Evolutionary conservation across 2,329 filamentous ascomycete species (phyloP), one percentile per base, ranked within the genome.

Genomic region (Aspergillus brasiliensis): DNA sequence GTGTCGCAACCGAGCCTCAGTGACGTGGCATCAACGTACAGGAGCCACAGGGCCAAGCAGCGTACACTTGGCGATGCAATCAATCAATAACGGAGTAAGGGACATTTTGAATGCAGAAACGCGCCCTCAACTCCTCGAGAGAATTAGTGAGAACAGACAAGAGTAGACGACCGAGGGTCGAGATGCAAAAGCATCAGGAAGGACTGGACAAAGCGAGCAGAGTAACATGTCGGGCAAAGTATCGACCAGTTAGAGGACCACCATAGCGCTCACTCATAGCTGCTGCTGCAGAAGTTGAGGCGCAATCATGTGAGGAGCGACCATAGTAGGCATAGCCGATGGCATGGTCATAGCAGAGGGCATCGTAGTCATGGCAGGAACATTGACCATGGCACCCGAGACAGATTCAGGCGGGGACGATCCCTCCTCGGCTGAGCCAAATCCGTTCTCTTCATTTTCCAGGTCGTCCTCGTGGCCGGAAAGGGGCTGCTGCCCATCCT

Each of bases 381-480:
- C 73, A 64, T 69, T 73, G 25, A 74, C 65, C 62, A 77, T 69
- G 55, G 63, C 64, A 44, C 62, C 69, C 11, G 72, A 68, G 19
- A 73, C 57, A 37, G 69, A 71, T n/a, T 70, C 71, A 5, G 72
- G 69, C 13, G 69, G 87, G 15, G 91, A 90, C 11, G 90, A 92
- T 17, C 89, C 87, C 65, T 93, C 90, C 64, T 92, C 91, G 27
- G 93, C 84, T 40, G 91, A 89, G 55, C 90, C 89, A 57, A 94
- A 87, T 28, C 93, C 90, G 67, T 95, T 91, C 66, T 96, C 92
- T 62, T 94, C 91, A 57, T 95, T 91, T 71, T 96, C 92, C 67
- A 94, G 87, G 48, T 96, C 92, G 68, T 96, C 92, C 59, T 94
- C 92, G 40, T 90, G 75, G 15, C 69, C 67, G 46, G 70, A 58